Conservation (phyloP, 2,329 filamentous ascomycete species). For the Trichoderma sp. region DNA sequence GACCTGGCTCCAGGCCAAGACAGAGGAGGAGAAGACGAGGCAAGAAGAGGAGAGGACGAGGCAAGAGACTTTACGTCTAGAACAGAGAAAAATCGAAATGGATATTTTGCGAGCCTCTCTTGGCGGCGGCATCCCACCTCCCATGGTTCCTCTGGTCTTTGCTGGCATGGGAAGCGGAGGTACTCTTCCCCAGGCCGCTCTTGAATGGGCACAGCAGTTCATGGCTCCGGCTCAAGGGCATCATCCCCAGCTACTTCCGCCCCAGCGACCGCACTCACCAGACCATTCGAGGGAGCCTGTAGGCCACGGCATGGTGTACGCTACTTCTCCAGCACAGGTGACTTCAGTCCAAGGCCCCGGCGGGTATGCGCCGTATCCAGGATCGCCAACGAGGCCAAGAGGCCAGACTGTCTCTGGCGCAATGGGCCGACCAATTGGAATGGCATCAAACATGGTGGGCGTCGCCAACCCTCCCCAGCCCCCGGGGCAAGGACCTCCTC, state of each 20-base stretch:
- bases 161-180: constrained; percentile 64
- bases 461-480: constrained; percentile 45
- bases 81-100: constrained; percentile 71
- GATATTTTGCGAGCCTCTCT: constrained; percentile 70
- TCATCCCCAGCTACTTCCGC: constrained; percentile 50
- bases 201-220: constrained; percentile 69
- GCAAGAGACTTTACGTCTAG: constrained; percentile 64
- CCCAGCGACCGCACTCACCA: constrained; percentile 51
- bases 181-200: constrained; percentile 55
- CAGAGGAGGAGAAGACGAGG: constrained; percentile 69
- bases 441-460: constrained; percentile 42
- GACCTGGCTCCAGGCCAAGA: constrained; percentile 67
- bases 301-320: constrained; percentile 41
- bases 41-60: constrained; percentile 72
- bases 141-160: constrained; percentile 73
- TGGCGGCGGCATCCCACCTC: constrained; percentile 67
- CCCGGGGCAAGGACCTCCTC: constrained; percentile 24
- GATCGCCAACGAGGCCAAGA: constrained; percentile 50
- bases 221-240: constrained; percentile 52
- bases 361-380: constrained; percentile 46
- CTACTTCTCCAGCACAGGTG: constrained; percentile 32
- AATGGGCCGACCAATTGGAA: constrained; percentile 38
- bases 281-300: constrained; percentile 55
- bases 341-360: constrained; percentile 37
- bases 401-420: constrained; percentile 49